Evolutionary conservation across 2,329 filamentous ascomycete species (phyloP).

Genomic region (Plenodomus biglobosus): DNA sequence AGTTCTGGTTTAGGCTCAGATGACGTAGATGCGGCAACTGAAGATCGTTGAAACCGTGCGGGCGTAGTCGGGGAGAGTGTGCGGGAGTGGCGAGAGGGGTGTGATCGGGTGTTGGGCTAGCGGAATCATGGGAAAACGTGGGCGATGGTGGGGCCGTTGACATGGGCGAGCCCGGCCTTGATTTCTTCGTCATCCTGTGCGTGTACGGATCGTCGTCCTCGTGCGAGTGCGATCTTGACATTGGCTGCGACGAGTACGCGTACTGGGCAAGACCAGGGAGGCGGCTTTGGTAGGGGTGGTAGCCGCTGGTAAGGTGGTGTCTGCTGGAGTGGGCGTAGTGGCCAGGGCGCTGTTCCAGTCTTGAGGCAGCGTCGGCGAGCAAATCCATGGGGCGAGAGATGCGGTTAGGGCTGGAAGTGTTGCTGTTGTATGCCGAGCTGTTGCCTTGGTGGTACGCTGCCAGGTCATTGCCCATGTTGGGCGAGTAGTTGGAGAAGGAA

Average conservation of each 20-base stretch:
- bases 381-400: constrained; percentile 64
- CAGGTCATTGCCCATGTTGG: constrained; percentile 60
- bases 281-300: constrained; percentile 58
- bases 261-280: constrained; percentile 56
- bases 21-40: constrained; percentile 86
- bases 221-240: constrained; percentile 85
- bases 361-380: constrained; percentile 68
- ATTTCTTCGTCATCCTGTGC: constrained; percentile 80
- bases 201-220: constrained; percentile 80
- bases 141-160: constrained; percentile 95
- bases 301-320: constrained; percentile 47
- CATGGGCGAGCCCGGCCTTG: constrained; percentile 88
- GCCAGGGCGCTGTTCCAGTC: constrained; percentile 63
- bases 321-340: constrained; percentile 45
- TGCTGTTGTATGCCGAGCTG: constrained; percentile 21
- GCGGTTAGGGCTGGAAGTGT: constrained; percentile 51
- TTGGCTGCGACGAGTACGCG: constrained; percentile 74
- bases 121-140: constrained; percentile 92
- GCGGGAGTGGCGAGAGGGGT: constrained; percentile 97
- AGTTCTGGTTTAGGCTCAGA: constrained; percentile 62
- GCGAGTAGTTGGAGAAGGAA: constrained; percentile 68
- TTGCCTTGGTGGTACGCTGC: constrained; percentile 54
- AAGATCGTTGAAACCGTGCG: constrained; percentile 68
- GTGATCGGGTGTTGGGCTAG: constrained; percentile 93
- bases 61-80: constrained; percentile 87